Conservation (phyloP, 495 filamentous ascomycete genomes). For the Filosporella fistucella region DNA sequence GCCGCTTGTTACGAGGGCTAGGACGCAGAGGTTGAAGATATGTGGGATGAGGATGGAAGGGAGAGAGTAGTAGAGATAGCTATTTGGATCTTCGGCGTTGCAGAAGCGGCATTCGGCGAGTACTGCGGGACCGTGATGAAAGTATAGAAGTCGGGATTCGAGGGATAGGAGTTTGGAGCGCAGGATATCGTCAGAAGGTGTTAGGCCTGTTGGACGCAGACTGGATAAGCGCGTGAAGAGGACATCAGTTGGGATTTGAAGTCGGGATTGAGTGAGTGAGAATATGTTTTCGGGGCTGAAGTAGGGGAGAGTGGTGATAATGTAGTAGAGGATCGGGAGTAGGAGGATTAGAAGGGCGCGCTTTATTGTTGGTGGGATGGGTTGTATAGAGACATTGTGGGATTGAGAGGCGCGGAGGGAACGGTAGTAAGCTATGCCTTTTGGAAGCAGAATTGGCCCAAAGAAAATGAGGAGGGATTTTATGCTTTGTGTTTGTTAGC, state of each 20-base stretch:
- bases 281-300: conserved; percentile 83
- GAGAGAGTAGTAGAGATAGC: conserved; percentile 77
- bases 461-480: conserved; percentile 81
- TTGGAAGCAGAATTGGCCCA: conserved; percentile 77
- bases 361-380: conserved; percentile 46
- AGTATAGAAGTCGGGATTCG: conserved; percentile 73
- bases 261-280: conserved; percentile 66
- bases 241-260: conserved; percentile 79
- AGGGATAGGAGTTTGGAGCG: conserved; percentile 61
- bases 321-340: conserved; percentile 47
- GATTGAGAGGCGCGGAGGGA: conserved; percentile 42
- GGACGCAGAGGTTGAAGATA: conserved; percentile 63
- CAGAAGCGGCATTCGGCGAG: conserved; percentile 78
- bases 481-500: conserved; percentile 42
- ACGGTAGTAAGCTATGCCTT: conserved; percentile 67
- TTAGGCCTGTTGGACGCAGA: conserved; percentile 51
- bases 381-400: conserved; percentile 52
- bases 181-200: conserved; percentile 56
- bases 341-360: conserved; percentile 61
- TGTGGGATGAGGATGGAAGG: conserved; percentile 73
- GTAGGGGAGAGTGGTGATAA: conserved; percentile 59
- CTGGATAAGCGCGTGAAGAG: conserved; percentile 74
- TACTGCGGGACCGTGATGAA: conserved; percentile 71
- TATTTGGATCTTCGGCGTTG: conserved; percentile 61
- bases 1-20: conserved; percentile 61